phyloP scores from a whole-genome alignment of 441 rosid species.

The Viola pubescens region DNA sequence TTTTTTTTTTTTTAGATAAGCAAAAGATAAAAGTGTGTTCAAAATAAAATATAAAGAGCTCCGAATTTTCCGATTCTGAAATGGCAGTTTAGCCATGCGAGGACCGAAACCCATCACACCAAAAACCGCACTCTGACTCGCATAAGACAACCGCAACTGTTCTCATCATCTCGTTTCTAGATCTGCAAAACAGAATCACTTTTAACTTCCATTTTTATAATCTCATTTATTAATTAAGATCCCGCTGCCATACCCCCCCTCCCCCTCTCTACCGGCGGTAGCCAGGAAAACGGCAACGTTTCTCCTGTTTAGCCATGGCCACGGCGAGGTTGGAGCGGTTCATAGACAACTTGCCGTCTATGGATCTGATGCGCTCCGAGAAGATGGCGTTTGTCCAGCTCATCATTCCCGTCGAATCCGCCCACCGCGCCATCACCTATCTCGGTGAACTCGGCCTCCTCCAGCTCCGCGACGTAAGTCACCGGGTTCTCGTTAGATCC shows the following conservation, averaged over 20 bases:
- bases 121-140: constrained; percentile 2
- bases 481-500: constrained; percentile 10
- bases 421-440: constrained; percentile 83
- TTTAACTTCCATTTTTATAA: no score
- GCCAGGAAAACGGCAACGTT: no score
- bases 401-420: constrained; percentile 87
- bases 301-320: not conserved
- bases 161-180: no score
- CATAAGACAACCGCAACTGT: not conserved
- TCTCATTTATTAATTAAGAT: not conserved
- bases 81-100: constrained; percentile 21
- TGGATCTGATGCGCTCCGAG: constrained; percentile 99
- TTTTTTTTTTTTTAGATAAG: no score
- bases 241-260: no score
- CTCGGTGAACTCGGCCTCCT: constrained; percentile 94
- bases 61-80: constrained; percentile 10
- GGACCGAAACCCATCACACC: constrained; percentile 13
- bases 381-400: constrained; percentile 91
- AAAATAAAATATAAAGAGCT: not conserved
- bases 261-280: constrained; percentile 12
- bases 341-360: constrained; percentile 62
- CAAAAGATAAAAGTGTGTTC: no score
- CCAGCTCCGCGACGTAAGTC: constrained; percentile 87
- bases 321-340: constrained; percentile 41
- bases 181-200: no score